A percentile compares a stretch with the other conserved stretches of the same genome.
Evolutionary conservation across 1,139 yeast genomes (phyloP).

Genomic region (Geotrichum armillariae): DNA sequence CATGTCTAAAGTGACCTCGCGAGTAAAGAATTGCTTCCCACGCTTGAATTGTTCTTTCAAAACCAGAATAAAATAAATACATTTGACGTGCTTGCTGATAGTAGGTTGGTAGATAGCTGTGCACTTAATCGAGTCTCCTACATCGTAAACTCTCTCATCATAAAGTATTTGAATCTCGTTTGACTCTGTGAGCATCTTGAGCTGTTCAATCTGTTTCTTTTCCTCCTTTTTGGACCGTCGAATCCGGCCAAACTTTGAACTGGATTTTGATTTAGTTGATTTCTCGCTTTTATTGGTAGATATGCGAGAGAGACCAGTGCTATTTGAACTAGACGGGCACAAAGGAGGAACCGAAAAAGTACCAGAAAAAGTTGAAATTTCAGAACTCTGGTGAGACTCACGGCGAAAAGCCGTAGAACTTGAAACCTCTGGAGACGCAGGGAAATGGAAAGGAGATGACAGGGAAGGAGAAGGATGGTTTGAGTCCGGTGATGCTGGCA

Average conservation of each 20-base stretch:
- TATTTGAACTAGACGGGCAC: background rate
- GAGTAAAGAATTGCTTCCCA: background rate
- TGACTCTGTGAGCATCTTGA: background rate
- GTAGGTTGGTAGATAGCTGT: conserved; percentile 3
- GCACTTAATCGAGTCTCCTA: conserved; percentile 9
- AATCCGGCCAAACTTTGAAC: background rate
- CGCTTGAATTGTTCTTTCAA: conserved; percentile 4
- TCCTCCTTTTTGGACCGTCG: conserved; percentile 6
- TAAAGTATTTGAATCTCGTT: background rate
- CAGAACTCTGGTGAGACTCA: background rate
- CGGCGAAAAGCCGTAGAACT: background rate
- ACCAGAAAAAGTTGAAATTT: background rate
- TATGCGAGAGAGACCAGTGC: background rate
- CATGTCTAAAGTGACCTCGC: conserved; percentile 4
- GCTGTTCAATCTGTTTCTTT: background rate
- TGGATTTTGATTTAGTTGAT: too few species aligned
- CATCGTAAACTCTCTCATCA: conserved; percentile 3
- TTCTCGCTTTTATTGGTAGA: conserved; percentile 1
- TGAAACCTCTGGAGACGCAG: too few species aligned
- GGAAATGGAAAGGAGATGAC: too few species aligned
- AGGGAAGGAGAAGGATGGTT: too few species aligned
- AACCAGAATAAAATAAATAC: conserved; percentile 2
- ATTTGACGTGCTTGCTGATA: background rate
- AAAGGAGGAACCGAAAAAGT: background rate
- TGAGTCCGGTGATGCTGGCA: too few species aligned